These are phyloP conservation scores for Fusarium sacchari DNA, from an alignment of 2,329 filamentous ascomycete species.

Conservation along the genomic window DNA sequence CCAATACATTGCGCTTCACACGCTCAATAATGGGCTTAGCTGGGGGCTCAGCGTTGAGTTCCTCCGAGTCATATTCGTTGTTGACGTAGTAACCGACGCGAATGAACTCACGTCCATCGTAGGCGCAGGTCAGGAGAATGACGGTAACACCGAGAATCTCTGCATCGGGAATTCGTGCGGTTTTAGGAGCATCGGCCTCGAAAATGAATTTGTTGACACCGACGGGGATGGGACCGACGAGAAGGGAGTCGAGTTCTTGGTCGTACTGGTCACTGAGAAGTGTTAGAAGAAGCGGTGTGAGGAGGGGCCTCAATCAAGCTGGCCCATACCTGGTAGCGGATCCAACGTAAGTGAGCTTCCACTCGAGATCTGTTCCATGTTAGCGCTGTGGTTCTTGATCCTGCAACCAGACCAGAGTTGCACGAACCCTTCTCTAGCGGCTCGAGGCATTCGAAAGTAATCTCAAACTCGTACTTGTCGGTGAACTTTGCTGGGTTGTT, in stretches of 20 bases:
- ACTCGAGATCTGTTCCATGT: conserved; percentile 81
- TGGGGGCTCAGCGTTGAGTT: conserved; percentile 88
- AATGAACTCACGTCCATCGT: conserved; percentile 96
- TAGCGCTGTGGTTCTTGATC: conserved; percentile 22
- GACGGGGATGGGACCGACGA: conserved; percentile 96
- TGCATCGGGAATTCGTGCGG: conserved; percentile 88
- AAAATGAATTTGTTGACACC: conserved; percentile 99
- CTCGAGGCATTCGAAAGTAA: conserved; percentile 98
- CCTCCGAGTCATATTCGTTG: conserved; percentile 96
- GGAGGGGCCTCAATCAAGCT: conserved; percentile 7
- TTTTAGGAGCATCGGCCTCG: conserved; percentile 92
- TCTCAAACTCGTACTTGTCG: conserved; percentile 95
- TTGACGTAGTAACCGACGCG: conserved; percentile 99
- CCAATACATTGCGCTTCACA: conserved; percentile 89
- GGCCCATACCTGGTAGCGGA: conserved; percentile 90
- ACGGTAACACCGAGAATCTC: conserved; percentile 98
- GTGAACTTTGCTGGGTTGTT: conserved; percentile 98
- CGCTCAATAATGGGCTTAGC: conserved; percentile 93
- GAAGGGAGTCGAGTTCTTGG: conserved; percentile 95
- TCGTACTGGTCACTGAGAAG: conserved; percentile 86
- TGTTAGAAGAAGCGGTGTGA: conserved; percentile 38
- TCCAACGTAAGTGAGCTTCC: conserved; percentile 99
- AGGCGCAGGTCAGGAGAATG: conserved; percentile 94
- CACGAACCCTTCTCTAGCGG: conserved; percentile 85
- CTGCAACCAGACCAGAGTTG: background rate